Evolutionary conservation across 2,329 filamentous ascomycete genomes (phyloP).

Genomic region (Apiospora saccharicola): DNA sequence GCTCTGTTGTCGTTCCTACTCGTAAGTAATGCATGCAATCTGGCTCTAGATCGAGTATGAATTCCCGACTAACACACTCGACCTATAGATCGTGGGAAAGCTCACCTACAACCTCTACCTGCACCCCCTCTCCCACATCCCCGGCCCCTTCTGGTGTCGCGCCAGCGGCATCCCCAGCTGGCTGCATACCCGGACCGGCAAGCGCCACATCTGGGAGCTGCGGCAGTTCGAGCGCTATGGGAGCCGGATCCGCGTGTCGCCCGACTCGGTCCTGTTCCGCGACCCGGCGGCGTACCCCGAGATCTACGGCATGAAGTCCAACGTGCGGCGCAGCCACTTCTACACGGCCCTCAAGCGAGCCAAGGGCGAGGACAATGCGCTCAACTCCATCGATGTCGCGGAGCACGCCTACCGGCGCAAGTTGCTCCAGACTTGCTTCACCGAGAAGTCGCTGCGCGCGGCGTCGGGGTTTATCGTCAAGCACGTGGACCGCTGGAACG

Average conservation of each 20-base stretch:
- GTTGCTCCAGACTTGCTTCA: constrained; percentile 34
- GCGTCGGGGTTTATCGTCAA: constrained; percentile 31
- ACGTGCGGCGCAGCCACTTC: constrained; percentile 34
- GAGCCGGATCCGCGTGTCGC: not conserved
- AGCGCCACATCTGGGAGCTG: not conserved
- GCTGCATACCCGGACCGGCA: not conserved
- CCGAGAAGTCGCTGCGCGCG: constrained; percentile 33
- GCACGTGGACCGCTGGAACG: not conserved
- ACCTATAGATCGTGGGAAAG: not conserved
- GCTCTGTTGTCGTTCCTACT: too few species aligned
- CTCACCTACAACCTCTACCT: not conserved
- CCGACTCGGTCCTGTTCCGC: not conserved
- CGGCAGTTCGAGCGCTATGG: not conserved
- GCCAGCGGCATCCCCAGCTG: not conserved
- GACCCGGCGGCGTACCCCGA: not conserved
- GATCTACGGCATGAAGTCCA: constrained; percentile 34
- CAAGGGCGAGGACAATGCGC: constrained; percentile 27
- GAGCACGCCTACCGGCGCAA: constrained; percentile 34
- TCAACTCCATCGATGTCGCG: constrained; percentile 31
- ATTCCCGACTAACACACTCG: too few species aligned
- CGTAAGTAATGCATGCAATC: too few species aligned
- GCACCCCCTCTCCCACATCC: not conserved
- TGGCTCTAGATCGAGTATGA: too few species aligned
- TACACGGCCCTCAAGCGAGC: constrained; percentile 30
- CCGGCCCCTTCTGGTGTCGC: not conserved